phyloP scores from a whole-genome alignment of 2,329 filamentous ascomycete species.

The Periconia sp. region DNA sequence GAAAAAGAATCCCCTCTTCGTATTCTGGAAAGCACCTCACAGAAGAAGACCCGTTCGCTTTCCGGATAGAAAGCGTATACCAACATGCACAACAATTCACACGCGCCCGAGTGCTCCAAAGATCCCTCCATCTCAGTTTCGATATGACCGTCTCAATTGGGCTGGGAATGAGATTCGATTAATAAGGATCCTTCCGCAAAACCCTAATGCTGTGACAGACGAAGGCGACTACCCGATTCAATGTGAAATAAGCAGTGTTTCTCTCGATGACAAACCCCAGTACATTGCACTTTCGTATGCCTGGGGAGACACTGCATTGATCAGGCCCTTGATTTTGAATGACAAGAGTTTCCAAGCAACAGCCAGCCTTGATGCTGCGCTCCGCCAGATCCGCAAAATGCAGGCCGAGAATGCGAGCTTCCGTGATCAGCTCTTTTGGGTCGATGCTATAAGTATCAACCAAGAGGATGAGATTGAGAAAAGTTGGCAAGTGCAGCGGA shows the following conservation, averaged over 20 bases:
- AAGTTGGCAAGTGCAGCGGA: slow-evolving; percentile 10
- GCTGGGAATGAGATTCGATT: slow-evolving; percentile 1
- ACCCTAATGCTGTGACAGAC: background rate
- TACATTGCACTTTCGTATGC: slow-evolving; percentile 10
- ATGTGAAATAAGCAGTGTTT: background rate
- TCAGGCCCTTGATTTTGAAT: background rate
- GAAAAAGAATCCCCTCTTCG: background rate
- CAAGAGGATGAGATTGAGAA: slow-evolving; percentile 7
- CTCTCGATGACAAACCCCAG: background rate
- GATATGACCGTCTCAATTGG: slow-evolving; percentile 1
- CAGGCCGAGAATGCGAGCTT: background rate
- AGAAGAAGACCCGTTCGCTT: no score
- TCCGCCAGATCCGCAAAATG: slow-evolving; percentile 8
- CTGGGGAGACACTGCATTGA: slow-evolving; percentile 2
- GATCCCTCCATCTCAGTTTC: background rate
- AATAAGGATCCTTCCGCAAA: slow-evolving; percentile 2
- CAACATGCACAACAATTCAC: background rate
- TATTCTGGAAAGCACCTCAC: background rate
- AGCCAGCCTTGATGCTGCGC: slow-evolving; percentile 6
- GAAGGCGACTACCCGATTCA: slow-evolving; percentile 1
- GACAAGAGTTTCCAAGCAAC: background rate
- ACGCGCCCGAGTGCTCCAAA: background rate
- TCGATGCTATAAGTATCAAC: slow-evolving; percentile 15
- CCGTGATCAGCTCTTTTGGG: slow-evolving; percentile 5
- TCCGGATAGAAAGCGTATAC: background rate